Evolutionary conservation across 129 eudicot species (phyloP).

Genomic region (Dittrichia graveolens): DNA sequence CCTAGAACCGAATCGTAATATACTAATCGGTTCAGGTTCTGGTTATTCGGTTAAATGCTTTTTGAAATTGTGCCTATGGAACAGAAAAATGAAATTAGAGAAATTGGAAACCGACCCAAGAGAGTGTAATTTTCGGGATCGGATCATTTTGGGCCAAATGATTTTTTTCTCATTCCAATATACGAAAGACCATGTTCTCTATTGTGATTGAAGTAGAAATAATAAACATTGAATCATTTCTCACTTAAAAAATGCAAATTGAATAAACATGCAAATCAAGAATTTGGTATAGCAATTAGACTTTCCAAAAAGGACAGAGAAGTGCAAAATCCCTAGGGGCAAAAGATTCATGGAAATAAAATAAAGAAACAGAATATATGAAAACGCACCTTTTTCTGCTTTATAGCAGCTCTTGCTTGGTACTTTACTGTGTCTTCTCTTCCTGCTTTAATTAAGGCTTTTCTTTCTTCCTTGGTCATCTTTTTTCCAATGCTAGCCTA

Average conservation of each 20-base stretch:
- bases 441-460: conserved; percentile 67
- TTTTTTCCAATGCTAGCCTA: conserved; percentile 74
- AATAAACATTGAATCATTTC: not conserved
- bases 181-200: not conserved
- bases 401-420: conserved; percentile 61
- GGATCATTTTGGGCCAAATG: no score
- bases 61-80: no score
- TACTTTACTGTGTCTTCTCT: conserved; percentile 81
- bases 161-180: no score
- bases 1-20: no score
- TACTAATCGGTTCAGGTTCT: no score
- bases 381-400: conserved; percentile 74
- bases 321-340: conserved; percentile 9
- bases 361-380: not conserved
- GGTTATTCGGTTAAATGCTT: no score
- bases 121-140: no score
- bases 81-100: no score
- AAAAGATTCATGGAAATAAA: not conserved
- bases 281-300: conserved; percentile 1
- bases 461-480: conserved; percentile 79
- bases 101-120: no score
- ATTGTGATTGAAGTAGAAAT: not conserved
- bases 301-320: not conserved
- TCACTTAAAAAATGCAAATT: not conserved
- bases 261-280: not conserved